Evolutionary conservation across 371 early-diverging fungal species (phyloP), one percentile per base, ranked within the genome.

Genomic region (Mortierella sp.): DNA sequence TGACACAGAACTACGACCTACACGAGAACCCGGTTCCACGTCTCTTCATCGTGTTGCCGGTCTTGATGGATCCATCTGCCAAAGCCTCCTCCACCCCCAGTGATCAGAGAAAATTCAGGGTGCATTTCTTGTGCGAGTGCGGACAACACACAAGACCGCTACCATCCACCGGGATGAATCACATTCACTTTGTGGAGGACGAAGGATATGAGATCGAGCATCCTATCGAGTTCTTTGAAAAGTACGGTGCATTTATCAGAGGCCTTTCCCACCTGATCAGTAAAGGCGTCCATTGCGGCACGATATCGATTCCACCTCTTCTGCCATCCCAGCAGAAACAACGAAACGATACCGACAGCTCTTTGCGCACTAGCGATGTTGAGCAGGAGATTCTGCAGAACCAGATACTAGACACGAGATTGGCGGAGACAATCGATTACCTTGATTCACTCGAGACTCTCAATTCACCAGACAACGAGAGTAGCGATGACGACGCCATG

Each of bases 81-180:
- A 1, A 27, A 16, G 5, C 21, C 38, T 21, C 10, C 34, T 21
- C 47, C n/a, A 10, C 54, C 13, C n/a, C 56, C 14, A 38, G 38
- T 21, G 64, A 61, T 28, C 64, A 60, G n/a, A 49, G 63, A 13
- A 69, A 61, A 23, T 72, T 67, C 45, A 62, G 72, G 16, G 55
- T 72, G 3, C 55, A 72, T 27, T 72, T 67, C 39, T 30, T 72
- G 23, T 72, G 72, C 19, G 72, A 72, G 16, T 67, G 67, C 23
- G 72, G 72, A 7, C 21, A 42, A 6, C 42, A 61, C n/a, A 67
- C 55, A 19, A 28, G 51, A 47, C 48, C 55, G 5, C 42, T 54
- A 27, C 48, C 23, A 23, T 28, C 48, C 2, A 56, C 52, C 12
- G 48, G 52, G 7, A n/a, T 61, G 47, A 60, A 57, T 21, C 47